Base-by-base conservation (phyloP, 352 stramenopile species). In the Phytophthora idaei region DNA sequence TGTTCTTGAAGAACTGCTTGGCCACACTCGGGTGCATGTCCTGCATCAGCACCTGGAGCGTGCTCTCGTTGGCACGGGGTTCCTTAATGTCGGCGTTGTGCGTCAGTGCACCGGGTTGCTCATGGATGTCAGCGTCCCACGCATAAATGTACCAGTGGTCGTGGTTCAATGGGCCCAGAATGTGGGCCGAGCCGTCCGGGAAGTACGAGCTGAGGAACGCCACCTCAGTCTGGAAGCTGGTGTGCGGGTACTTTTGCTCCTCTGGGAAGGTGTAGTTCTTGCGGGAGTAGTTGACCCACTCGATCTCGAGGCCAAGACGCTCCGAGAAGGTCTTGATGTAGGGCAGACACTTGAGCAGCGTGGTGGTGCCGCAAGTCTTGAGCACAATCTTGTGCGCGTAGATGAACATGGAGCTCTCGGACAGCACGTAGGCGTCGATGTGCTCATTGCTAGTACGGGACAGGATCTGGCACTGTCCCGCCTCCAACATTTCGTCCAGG, bases 71-170 rank as follows among this genome's bases (percentile, higher is more conserved):
- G 17, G 63, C 59, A 27, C 57, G 51, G 21, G 44, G 47, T 52
- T 76, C 65, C 52, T 75, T 42, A 41, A 52, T 44, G 3, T 58
- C n/a, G 27, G 44, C 51, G 51, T 61, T 71, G 59, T 62, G 67
- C 29, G 47, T 57, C 15, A 64, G n/a, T 0, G 49, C 50, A 28
- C 50, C 51, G 9, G 59, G 36, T 7, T 73, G 47, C 21, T 88
- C 69, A 56, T 94, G 86, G 55, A 89, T 79, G 73, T 99, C 97
- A 5, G 97, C 96, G 46, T 95, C 87, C 87, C 87, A 95, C 4
- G 98, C 95, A 79, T 99, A 99, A 49, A 99, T 97, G 81, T 99
- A 99, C 97, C 97, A 99, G 81, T 99, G 98, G 82, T 99, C 98
- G 53, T 89, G 87, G 37, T 97, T 99, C 56, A 99, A 83, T 12